phyloP scores from a whole-genome alignment of 805 yeast genomes.

The Ogataea allantospora region DNA sequence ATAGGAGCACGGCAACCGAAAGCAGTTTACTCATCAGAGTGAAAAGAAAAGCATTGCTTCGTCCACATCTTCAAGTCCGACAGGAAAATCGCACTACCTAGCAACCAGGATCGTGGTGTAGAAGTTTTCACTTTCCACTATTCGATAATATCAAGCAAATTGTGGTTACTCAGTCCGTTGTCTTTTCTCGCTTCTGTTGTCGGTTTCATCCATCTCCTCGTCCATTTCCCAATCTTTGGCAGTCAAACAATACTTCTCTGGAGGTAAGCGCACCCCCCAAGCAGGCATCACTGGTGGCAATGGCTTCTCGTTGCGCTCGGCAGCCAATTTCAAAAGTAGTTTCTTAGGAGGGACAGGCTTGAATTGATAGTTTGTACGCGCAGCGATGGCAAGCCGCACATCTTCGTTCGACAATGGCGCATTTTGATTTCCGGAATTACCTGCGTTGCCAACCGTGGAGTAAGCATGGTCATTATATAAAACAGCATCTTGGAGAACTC shows the following conservation, averaged over 20 bases:
- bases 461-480: slow-evolving; percentile 82
- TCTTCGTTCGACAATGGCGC: slow-evolving; percentile 80
- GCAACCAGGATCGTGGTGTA: no score
- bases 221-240: slow-evolving; percentile 69
- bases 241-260: slow-evolving; percentile 93
- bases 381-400: slow-evolving; percentile 86
- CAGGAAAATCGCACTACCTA: no score
- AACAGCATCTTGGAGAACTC: slow-evolving; percentile 85
- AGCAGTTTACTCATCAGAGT: no score
- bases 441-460: slow-evolving; percentile 38
- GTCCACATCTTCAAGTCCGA: no score
- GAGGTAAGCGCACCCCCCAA: slow-evolving; percentile 93
- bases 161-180: neutral
- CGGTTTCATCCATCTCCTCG: slow-evolving; percentile 41
- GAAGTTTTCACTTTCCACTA: no score
- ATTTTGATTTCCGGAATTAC: slow-evolving; percentile 34
- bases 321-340: slow-evolving; percentile 82
- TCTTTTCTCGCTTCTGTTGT: neutral
- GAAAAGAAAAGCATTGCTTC: no score
- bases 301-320: slow-evolving; percentile 84
- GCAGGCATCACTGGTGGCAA: slow-evolving; percentile 88
- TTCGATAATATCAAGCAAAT: no score
- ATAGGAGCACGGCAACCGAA: no score
- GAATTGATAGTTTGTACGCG: slow-evolving; percentile 93
- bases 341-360: slow-evolving; percentile 96